Percentiles rank a stretch among this genome's conserved stretches.
Conservation (phyloP, 441 rosid genomes). For the Kokia cookei region DNA sequence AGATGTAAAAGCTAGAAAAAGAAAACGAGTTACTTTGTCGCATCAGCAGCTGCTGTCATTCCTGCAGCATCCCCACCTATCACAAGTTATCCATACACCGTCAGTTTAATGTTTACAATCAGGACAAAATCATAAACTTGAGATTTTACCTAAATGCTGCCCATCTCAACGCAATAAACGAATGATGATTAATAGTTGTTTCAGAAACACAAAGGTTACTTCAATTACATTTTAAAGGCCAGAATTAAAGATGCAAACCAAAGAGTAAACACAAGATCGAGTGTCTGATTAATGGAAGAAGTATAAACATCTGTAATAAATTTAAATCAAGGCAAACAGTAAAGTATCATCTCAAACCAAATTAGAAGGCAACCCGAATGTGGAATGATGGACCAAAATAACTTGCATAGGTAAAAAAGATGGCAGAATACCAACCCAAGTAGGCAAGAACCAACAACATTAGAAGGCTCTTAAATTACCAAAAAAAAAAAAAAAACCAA, state of each 20-base stretch:
- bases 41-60: constrained; percentile 60
- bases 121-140: background rate
- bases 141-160: background rate
- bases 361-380: background rate
- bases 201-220: background rate
- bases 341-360: background rate
- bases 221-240: background rate
- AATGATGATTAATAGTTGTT: background rate
- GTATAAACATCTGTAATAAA: background rate
- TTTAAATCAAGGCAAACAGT: background rate
- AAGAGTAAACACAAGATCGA: background rate
- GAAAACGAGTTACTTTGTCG: constrained; percentile 69
- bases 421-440: background rate
- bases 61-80: constrained; percentile 64
- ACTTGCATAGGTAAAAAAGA: background rate
- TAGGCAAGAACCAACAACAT: background rate
- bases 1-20: constrained; percentile 1
- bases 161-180: background rate
- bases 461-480: background rate
- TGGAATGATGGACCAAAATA: background rate
- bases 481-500: background rate
- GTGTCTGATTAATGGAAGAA: background rate
- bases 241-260: background rate
- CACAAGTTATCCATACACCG: constrained; percentile 28
- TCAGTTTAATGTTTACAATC: constrained; percentile 11